Evolutionary conservation across 176 grass and related monocot genomes (phyloP).

Genomic region (Leersia perrieri): DNA sequence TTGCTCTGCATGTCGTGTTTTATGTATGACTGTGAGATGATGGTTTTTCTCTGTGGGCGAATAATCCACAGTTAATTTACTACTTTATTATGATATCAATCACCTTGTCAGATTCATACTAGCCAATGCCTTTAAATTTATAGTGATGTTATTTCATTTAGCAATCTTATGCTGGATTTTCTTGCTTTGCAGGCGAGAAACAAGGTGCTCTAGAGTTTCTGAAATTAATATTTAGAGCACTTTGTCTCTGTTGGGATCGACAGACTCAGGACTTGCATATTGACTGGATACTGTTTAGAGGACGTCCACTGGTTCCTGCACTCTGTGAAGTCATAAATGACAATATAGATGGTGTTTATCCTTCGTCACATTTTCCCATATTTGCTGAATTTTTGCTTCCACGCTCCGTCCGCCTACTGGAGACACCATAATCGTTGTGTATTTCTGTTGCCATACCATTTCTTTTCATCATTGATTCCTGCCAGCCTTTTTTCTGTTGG

Average conservation of each 20-base stretch:
- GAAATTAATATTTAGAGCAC: constrained; percentile 94
- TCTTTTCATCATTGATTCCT: background rate
- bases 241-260: constrained; percentile 97
- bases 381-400: constrained; percentile 89
- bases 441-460: constrained; percentile 8
- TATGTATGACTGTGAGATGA: background rate
- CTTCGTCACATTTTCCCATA: constrained; percentile 88
- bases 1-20: background rate
- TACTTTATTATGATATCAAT: background rate
- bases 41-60: constrained; percentile 8
- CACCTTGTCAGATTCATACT: background rate
- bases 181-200: constrained; percentile 77
- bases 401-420: constrained; percentile 61
- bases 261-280: constrained; percentile 97
- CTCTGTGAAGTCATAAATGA: constrained; percentile 98
- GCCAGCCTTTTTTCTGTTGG: background rate
- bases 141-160: background rate
- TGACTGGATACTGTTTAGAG: constrained; percentile 94
- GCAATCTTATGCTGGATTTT: constrained; percentile 4
- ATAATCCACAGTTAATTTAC: background rate
- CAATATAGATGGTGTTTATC: constrained; percentile 90
- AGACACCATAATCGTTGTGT: constrained; percentile 40
- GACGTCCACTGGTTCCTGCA: constrained; percentile 76
- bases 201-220: constrained; percentile 94
- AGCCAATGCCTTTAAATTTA: background rate